Percentiles rank a stretch among this genome's conserved stretches.
Evolutionary conservation across 1,284 basidiomycete genomes (phyloP).

Genomic region (Fomitiporia mediterranea): DNA sequence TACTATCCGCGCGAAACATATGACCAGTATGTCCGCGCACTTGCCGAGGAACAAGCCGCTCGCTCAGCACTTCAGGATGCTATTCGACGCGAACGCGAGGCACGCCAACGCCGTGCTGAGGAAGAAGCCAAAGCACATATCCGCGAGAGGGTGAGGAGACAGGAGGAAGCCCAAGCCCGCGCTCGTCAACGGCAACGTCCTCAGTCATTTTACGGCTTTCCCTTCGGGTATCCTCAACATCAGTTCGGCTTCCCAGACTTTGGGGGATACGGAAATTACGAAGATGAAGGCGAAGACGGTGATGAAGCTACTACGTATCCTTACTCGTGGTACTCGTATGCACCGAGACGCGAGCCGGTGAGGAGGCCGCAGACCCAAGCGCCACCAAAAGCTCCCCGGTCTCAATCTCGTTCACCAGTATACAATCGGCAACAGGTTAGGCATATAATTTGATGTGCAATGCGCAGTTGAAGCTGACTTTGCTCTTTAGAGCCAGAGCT

Average conservation of each 20-base stretch:
- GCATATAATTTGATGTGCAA: no score
- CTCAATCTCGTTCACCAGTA: not conserved
- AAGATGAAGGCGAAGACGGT: slow-evolving; percentile 4
- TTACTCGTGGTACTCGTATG: not conserved
- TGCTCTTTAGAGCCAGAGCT: not conserved
- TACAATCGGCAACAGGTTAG: not conserved
- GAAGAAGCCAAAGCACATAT: slow-evolving; percentile 7
- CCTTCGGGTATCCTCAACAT: not conserved
- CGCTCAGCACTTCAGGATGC: slow-evolving; percentile 8
- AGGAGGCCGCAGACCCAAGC: not conserved
- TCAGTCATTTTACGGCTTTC: slow-evolving; percentile 10
- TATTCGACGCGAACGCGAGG: slow-evolving; percentile 15
- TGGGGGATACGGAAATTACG: not conserved
- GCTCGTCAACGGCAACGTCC: slow-evolving; percentile 12
- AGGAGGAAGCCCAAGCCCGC: not conserved
- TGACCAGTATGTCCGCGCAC: slow-evolving; percentile 14
- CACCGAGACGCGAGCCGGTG: not conserved
- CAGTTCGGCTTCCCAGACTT: not conserved
- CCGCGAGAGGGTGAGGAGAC: slow-evolving; percentile 1
- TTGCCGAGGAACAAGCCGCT: slow-evolving; percentile 20
- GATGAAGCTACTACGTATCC: not conserved
- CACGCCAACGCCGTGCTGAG: slow-evolving; percentile 8
- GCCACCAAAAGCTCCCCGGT: not conserved
- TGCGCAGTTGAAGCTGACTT: no score
- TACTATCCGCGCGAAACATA: slow-evolving; percentile 6